Conservation (phyloP, 257 asterid species). For the Nicotiana otophora region DNA sequence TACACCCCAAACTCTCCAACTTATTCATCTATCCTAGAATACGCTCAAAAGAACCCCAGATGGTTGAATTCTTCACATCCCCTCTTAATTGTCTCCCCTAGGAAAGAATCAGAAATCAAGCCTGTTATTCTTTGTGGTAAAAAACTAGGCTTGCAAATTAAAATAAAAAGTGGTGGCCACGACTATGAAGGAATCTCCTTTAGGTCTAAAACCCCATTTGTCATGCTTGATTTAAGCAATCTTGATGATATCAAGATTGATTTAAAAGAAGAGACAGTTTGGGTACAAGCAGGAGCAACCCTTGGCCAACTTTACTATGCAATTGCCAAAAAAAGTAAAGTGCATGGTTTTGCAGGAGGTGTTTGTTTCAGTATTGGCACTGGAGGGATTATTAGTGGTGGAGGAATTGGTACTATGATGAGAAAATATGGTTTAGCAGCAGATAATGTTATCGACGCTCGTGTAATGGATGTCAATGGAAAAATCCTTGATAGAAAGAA, state of each 20-base stretch:
- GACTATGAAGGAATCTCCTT: slow-evolving; percentile 6
- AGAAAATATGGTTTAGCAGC: neutral
- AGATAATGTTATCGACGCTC: neutral
- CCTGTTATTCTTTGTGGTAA: neutral
- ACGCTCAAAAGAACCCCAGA: neutral
- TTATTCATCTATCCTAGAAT: neutral
- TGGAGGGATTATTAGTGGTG: slow-evolving; percentile 2
- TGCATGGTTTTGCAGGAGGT: slow-evolving; percentile 11
- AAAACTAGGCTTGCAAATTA: neutral
- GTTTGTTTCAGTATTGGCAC: slow-evolving; percentile 4
- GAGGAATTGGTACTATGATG: neutral
- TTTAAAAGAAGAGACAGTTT: neutral
- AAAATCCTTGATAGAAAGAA: neutral
- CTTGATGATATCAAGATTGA: neutral
- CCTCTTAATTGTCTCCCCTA: neutral
- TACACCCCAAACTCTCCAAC: neutral
- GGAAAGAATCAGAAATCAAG: neutral
- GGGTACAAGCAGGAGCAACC: slow-evolving; percentile 15
- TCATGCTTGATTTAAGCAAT: slow-evolving; percentile 3
- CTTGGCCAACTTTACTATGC: slow-evolving; percentile 14
- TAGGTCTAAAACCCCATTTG: neutral
- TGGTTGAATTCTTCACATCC: neutral
- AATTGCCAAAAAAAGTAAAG: neutral
- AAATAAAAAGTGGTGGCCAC: neutral
- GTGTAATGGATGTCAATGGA: neutral